Conservation (phyloP, 108 stramenopile species). For the Mediolabrus comicus region DNA sequence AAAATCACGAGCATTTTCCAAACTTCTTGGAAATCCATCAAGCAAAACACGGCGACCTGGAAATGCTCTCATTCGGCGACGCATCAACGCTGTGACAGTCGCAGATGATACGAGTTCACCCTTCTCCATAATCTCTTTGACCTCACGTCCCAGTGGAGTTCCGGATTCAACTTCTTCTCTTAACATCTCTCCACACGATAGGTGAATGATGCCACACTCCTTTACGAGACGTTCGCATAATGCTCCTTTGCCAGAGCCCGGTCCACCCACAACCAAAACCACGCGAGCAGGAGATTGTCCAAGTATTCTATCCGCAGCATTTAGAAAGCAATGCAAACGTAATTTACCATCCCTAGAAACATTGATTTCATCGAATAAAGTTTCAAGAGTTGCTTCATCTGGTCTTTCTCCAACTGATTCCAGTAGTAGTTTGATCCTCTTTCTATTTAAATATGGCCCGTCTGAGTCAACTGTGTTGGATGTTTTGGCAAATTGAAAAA, state of each 20-base stretch:
- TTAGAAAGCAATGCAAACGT: constrained; percentile 62
- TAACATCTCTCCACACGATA: constrained; percentile 91
- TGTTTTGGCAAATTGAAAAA: constrained; percentile 53
- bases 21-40: constrained; percentile 87
- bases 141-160: constrained; percentile 81
- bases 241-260: constrained; percentile 95
- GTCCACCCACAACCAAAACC: constrained; percentile 92
- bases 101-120: constrained; percentile 80
- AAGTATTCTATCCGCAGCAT: constrained; percentile 47
- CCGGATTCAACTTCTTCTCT: constrained; percentile 82
- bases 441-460: constrained; percentile 39
- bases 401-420: constrained; percentile 63
- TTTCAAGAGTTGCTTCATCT: constrained; percentile 41
- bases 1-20: constrained; percentile 74
- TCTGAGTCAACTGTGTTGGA: constrained; percentile 3
- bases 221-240: constrained; percentile 62
- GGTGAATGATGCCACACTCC: constrained; percentile 87
- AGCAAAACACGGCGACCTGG: constrained; percentile 76
- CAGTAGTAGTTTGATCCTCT: constrained; percentile 44
- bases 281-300: constrained; percentile 72
- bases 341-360: constrained; percentile 54
- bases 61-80: constrained; percentile 69
- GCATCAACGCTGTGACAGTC: constrained; percentile 76
- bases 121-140: constrained; percentile 80
- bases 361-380: constrained; percentile 60